These are phyloP conservation scores for Apiotrichum siamense DNA, from an alignment of 1,284 basidiomycete genomes.

Conservation along the genomic window DNA sequence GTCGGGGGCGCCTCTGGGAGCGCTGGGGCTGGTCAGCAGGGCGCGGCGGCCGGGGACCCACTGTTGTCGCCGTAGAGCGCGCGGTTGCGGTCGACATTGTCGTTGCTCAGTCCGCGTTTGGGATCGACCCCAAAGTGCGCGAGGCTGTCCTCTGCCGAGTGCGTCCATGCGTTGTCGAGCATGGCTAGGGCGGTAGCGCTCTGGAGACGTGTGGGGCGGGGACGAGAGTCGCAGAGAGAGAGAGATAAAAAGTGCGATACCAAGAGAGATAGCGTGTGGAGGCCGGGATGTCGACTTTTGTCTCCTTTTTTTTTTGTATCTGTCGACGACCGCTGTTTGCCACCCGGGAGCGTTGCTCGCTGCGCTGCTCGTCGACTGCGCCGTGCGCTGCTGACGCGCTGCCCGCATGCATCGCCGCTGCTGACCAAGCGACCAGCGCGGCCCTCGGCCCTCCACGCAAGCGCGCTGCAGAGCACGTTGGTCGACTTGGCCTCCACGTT, in stretches of 20 bases:
- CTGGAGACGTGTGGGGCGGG: background rate
- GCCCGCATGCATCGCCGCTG: too few species aligned
- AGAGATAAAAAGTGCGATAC: background rate
- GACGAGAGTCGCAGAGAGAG: background rate
- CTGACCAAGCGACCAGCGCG: too few species aligned
- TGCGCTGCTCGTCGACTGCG: too few species aligned
- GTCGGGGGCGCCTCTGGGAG: constrained; percentile 84
- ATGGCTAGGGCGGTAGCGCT: constrained; percentile 19
- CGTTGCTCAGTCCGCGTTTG: constrained; percentile 36
- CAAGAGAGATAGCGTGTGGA: background rate
- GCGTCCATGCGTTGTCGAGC: constrained; percentile 47
- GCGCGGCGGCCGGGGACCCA: constrained; percentile 43
- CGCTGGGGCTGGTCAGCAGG: constrained; percentile 52
- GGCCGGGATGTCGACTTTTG: background rate
- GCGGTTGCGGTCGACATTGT: constrained; percentile 59
- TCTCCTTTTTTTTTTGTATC: too few species aligned
- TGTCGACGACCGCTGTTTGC: too few species aligned
- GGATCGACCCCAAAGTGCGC: constrained; percentile 38
- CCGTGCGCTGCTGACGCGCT: too few species aligned
- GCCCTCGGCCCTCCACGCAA: too few species aligned
- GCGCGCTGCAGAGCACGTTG: too few species aligned
- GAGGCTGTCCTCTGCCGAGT: constrained; percentile 37
- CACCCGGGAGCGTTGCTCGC: too few species aligned
- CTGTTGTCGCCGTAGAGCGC: constrained; percentile 80
- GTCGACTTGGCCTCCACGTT: too few species aligned